Percentiles rank a stretch among this genome's conserved stretches.
These are phyloP conservation scores for Coccomyxa subellipsoidea DNA, from an alignment of 163 green algal species.

Conservation along the genomic window DNA sequence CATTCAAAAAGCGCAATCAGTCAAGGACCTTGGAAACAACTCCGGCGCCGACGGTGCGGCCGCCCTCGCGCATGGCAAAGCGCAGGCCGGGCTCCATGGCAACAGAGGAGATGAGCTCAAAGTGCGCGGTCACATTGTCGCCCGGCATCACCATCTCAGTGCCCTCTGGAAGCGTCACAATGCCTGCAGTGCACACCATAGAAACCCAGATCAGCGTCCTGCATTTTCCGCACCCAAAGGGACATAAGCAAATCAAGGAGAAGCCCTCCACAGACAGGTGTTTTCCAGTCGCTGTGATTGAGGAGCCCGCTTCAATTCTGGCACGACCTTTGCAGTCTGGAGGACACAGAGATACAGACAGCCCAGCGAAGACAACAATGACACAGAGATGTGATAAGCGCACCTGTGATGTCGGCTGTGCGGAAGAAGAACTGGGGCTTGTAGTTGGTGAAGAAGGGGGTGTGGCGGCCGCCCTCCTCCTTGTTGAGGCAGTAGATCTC, in stretches of 20 bases:
- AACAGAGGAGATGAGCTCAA: conserved; percentile 87
- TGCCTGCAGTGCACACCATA: conserved; percentile 50
- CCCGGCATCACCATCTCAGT: conserved; percentile 98
- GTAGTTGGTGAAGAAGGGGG: conserved; percentile 99
- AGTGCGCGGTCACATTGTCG: conserved; percentile 88
- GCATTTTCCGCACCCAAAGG: background rate
- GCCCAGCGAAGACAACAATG: too few species aligned
- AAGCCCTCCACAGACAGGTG: too few species aligned
- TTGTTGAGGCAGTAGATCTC: conserved; percentile 94
- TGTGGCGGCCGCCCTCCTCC: conserved; percentile 99
- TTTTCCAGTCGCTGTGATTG: too few species aligned
- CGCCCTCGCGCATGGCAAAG: conserved; percentile 96
- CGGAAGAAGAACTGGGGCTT: conserved; percentile 98
- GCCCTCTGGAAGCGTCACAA: conserved; percentile 68
- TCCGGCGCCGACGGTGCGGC: conserved; percentile 87
- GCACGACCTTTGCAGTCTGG: background rate
- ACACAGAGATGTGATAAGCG: too few species aligned
- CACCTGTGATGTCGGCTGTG: conserved; percentile 96
- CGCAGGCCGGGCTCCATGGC: conserved; percentile 85
- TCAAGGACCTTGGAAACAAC: conserved; percentile 3
- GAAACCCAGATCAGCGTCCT: background rate
- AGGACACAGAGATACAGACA: background rate
- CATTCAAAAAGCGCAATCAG: background rate
- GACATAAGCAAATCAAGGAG: too few species aligned
- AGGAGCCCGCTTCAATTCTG: too few species aligned